Percentiles rank a stretch among this genome's conserved stretches.
Evolutionary conservation across 2,329 filamentous ascomycete species (phyloP).

Genomic region (Talaromyces sp.): DNA sequence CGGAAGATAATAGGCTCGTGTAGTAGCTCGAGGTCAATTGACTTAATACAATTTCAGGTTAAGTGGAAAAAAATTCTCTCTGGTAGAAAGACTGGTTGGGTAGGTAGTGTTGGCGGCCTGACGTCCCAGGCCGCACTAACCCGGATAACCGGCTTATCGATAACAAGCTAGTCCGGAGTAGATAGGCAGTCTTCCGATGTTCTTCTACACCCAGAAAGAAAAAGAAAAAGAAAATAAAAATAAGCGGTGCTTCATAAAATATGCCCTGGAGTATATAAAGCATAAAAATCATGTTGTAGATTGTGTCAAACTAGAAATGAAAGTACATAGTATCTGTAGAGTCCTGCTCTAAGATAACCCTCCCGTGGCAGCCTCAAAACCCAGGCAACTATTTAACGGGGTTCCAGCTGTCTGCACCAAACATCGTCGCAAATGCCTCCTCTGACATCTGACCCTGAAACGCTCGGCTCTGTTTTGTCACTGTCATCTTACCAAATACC

Average conservation of each 20-base stretch:
- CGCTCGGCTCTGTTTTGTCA: background rate
- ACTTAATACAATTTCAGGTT: background rate
- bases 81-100: background rate
- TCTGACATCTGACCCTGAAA: conserved; percentile 4
- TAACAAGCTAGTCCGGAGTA: background rate
- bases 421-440: conserved; percentile 2
- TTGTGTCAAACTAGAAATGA: no score
- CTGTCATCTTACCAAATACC: background rate
- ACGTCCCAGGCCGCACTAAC: background rate
- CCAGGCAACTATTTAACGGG: no score
- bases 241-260: no score
- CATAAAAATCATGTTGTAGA: no score
- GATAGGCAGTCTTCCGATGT: background rate
- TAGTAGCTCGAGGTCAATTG: background rate
- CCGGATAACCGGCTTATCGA: conserved; percentile 6
- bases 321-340: no score
- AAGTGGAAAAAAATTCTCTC: background rate
- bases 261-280: no score
- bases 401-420: no score
- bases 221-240: no score
- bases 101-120: conserved; percentile 1
- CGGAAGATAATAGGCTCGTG: background rate
- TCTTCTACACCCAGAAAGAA: no score
- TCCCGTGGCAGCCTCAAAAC: no score
- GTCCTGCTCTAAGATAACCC: no score